Percentiles rank a stretch among this genome's conserved stretches.
These are phyloP conservation scores for Elongisporangium anandrum DNA, from an alignment of 352 stramenopile species.

Conservation along the genomic window DNA sequence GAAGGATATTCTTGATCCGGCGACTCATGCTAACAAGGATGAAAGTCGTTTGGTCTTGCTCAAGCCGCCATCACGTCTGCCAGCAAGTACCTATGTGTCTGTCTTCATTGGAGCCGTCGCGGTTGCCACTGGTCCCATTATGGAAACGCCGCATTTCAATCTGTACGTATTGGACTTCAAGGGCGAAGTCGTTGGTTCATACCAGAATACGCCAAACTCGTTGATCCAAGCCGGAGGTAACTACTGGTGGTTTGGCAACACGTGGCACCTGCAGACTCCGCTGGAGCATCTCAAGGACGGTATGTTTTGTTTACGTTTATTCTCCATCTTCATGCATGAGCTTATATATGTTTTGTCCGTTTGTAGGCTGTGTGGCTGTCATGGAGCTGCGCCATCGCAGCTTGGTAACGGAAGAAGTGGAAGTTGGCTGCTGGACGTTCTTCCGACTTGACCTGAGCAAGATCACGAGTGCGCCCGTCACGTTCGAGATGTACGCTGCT, in stretches of 20 bases:
- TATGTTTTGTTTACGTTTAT: conserved; percentile 24
- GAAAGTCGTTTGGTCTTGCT: conserved; percentile 27
- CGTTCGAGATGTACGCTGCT: conserved; percentile 87
- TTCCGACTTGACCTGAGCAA: conserved; percentile 87
- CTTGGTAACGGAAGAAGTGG: conserved; percentile 77
- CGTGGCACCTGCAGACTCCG: conserved; percentile 82
- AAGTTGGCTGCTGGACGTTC: conserved; percentile 88
- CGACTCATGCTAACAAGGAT: conserved; percentile 30
- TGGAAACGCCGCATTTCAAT: conserved; percentile 87
- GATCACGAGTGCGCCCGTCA: conserved; percentile 81
- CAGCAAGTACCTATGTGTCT: conserved; percentile 83
- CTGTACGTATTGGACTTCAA: conserved; percentile 82
- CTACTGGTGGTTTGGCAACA: conserved; percentile 89
- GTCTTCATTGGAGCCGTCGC: conserved; percentile 80
- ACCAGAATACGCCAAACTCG: conserved; percentile 79
- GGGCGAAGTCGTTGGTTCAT: conserved; percentile 56
- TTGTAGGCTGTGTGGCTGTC: conserved; percentile 74
- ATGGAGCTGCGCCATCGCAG: conserved; percentile 86
- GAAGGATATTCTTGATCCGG: conserved; percentile 68
- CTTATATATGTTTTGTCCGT: conserved; percentile 5
- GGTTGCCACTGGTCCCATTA: conserved; percentile 77
- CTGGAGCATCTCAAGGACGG: conserved; percentile 85
- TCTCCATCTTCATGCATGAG: background rate
- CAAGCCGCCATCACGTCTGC: conserved; percentile 45
- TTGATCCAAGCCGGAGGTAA: conserved; percentile 83